Base-by-base conservation (phyloP, 768 basidiomycete species). In the Suillus americanus region DNA sequence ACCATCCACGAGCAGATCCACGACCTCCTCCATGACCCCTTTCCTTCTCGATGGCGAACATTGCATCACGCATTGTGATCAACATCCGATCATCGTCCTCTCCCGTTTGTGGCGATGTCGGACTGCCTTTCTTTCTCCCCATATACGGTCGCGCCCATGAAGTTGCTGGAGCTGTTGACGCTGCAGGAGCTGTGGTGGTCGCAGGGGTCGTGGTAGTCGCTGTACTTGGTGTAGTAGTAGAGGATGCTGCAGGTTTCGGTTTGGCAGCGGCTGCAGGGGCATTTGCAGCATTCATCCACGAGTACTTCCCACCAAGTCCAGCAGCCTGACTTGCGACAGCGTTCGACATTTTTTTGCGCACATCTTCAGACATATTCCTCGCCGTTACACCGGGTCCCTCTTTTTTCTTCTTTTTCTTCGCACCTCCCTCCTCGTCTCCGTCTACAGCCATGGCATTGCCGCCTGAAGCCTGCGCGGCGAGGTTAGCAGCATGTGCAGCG, bases 311-410 rank as follows among this genome's bases (percentile, higher is more conserved):
- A 1, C 88, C 86, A 25, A 93, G 73, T 0, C 94, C 94, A n/a
- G 93, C 92, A 6, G 92, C 92, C 73, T 93, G 92, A 68, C 88
- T 90, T 28, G 94, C 94, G 7, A 92, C 91, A 28, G 90, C 90
- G 74, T 97, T 94, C 40, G 90, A 91, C 88, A 95, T 88, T 74
- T 93, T 94, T 82, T 96, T 96, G 68, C 89, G 81, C 70, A 94
- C 90, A 69, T 95, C 94, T 75, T 95, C 94, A 6, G 89, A 90
- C 91, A 96, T 93, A 72, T 94, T 95, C 63, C 90, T 81, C 62
- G 93, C 92, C 0, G 91, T 91, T 13, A 93, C 90, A 13, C 92
- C 90, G 0, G 92, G 91, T 0, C 90, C 90, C 38, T 93, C 92
- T 73, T 90, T 89, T 74, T 92, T 93, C 76, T 90, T 85, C 78